A percentile compares a stretch with the other conserved stretches of the same genome.
phyloP scores from a whole-genome alignment of 1,284 basidiomycete genomes.

The Ustilago sp. region DNA sequence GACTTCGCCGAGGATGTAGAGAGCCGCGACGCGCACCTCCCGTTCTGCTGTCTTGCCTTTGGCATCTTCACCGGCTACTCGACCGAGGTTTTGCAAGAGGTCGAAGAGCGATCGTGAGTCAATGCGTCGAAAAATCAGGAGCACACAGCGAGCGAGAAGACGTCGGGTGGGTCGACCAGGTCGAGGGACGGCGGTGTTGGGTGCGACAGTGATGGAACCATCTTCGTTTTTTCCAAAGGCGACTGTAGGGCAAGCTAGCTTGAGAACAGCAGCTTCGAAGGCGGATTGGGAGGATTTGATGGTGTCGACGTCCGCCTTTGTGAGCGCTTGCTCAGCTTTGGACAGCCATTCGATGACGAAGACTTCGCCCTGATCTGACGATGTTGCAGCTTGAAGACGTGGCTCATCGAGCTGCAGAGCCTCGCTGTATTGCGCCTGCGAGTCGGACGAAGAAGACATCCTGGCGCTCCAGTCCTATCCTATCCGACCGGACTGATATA shows the following conservation, averaged over 20 bases:
- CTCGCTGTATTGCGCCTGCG: slow-evolving; percentile 32
- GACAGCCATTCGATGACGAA: slow-evolving; percentile 86
- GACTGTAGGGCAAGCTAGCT: slow-evolving; percentile 72
- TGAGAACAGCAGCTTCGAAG: slow-evolving; percentile 77
- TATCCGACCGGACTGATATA: background rate
- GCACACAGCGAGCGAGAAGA: slow-evolving; percentile 81
- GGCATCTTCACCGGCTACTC: slow-evolving; percentile 50
- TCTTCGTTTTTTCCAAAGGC: slow-evolving; percentile 34
- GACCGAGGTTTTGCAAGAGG: slow-evolving; percentile 74
- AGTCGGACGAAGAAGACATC: slow-evolving; percentile 26
- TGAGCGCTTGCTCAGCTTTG: slow-evolving; percentile 76
- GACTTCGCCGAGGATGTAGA: slow-evolving; percentile 86
- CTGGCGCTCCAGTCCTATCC: background rate
- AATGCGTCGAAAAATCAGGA: slow-evolving; percentile 81
- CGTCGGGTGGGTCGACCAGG: slow-evolving; percentile 88
- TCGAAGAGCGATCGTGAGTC: slow-evolving; percentile 86
- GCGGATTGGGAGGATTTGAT: slow-evolving; percentile 76
- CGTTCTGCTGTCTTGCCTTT: slow-evolving; percentile 77
- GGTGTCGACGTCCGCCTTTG: slow-evolving; percentile 61
- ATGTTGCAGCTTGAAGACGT: slow-evolving; percentile 69
- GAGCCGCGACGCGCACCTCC: slow-evolving; percentile 78
- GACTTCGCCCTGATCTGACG: slow-evolving; percentile 81
- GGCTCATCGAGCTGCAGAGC: slow-evolving; percentile 49
- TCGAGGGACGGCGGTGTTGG: slow-evolving; percentile 49
- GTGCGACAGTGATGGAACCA: slow-evolving; percentile 20